phyloP scores from a whole-genome alignment of 768 basidiomycete species.

The Phaeotremella skinneri region DNA sequence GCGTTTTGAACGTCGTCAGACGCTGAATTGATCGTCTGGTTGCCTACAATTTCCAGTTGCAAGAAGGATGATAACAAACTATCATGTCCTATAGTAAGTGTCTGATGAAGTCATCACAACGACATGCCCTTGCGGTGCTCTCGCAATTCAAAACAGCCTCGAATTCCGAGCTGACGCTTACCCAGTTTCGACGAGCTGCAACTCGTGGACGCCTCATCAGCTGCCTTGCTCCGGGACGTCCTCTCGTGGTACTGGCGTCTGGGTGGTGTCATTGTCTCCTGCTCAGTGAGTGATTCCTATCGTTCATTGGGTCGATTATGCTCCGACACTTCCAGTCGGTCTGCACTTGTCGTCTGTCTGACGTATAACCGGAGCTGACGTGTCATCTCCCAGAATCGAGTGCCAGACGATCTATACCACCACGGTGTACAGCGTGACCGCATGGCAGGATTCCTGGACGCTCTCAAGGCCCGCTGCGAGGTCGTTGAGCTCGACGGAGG shows the following conservation, averaged over 20 bases:
- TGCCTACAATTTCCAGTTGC: slow-evolving; percentile 36
- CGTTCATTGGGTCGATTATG: no score
- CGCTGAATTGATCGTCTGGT: no score
- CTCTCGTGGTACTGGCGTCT: slow-evolving; percentile 65
- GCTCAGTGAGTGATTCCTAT: slow-evolving; percentile 49
- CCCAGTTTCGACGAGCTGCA: slow-evolving; percentile 61
- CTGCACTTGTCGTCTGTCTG: slow-evolving; percentile 3
- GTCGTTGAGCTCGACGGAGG: slow-evolving; percentile 56
- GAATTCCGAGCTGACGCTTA: no score
- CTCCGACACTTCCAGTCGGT: background rate
- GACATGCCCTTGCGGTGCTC: slow-evolving; percentile 12
- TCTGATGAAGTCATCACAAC: no score
- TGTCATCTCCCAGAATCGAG: slow-evolving; percentile 59
- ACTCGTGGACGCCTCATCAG: slow-evolving; percentile 63
- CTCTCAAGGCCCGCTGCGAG: slow-evolving; percentile 59
- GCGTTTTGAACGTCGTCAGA: no score
- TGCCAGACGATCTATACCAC: slow-evolving; percentile 60
- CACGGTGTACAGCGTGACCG: slow-evolving; percentile 62
- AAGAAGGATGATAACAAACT: slow-evolving; percentile 48
- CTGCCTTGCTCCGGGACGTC: slow-evolving; percentile 54
- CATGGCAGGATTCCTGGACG: slow-evolving; percentile 61
- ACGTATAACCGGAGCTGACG: slow-evolving; percentile 46
- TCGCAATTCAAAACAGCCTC: no score
- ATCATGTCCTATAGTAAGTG: slow-evolving; percentile 46
- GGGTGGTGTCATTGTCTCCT: slow-evolving; percentile 59